These are phyloP conservation scores for Lasiosphaeria hispida DNA, from an alignment of 495 filamentous ascomycete genomes.

Conservation along the genomic window DNA sequence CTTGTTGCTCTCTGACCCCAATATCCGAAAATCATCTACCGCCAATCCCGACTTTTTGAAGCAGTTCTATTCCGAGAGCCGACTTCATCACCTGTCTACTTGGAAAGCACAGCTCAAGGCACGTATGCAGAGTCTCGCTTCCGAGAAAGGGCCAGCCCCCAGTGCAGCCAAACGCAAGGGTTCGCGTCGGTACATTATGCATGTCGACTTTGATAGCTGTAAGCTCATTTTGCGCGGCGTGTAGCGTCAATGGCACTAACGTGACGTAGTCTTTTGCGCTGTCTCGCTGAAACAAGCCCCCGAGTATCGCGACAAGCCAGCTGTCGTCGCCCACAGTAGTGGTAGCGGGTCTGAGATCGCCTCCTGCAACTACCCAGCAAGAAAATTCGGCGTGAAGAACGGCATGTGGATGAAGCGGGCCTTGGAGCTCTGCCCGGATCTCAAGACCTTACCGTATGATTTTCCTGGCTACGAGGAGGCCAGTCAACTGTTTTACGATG, in stretches of 20 bases:
- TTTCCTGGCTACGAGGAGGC: slow-evolving; percentile 93
- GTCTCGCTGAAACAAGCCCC: slow-evolving; percentile 78
- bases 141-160: slow-evolving; percentile 50
- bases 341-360: slow-evolving; percentile 91
- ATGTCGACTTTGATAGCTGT: slow-evolving; percentile 94
- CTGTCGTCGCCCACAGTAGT: slow-evolving; percentile 82
- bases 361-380: slow-evolving; percentile 92
- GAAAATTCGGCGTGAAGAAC: slow-evolving; percentile 83
- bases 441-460: slow-evolving; percentile 87
- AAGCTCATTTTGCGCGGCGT: neutral
- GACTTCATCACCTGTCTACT: slow-evolving; percentile 88
- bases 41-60: slow-evolving; percentile 89
- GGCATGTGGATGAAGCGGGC: slow-evolving; percentile 99
- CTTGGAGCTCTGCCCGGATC: slow-evolving; percentile 74
- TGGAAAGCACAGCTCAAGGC: slow-evolving; percentile 95
- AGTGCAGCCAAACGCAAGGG: slow-evolving; percentile 49
- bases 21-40: slow-evolving; percentile 78
- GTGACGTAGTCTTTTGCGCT: slow-evolving; percentile 69
- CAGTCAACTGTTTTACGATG: slow-evolving; percentile 80
- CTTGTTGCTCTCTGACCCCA: slow-evolving; percentile 72
- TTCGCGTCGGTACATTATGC: slow-evolving; percentile 78
- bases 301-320: slow-evolving; percentile 74
- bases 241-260: neutral
- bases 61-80: slow-evolving; percentile 90
- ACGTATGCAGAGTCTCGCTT: slow-evolving; percentile 72